phyloP scores from a whole-genome alignment of 495 filamentous ascomycete species.

The Talaromyces thailandensis region DNA sequence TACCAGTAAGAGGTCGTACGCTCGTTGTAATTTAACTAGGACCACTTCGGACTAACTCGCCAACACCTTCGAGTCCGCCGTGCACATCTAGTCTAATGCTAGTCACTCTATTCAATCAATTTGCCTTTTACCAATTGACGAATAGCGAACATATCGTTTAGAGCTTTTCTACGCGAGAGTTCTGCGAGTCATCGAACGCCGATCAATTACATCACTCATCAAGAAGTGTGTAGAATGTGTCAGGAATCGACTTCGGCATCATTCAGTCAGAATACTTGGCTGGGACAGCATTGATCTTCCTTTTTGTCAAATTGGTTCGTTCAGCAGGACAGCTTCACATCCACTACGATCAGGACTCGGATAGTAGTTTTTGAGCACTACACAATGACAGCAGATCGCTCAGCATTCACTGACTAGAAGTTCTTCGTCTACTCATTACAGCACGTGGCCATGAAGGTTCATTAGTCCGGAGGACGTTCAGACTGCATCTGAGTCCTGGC shows the following conservation, averaged over 20 bases:
- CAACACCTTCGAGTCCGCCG: neutral
- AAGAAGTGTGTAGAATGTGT: neutral
- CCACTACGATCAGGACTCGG: neutral
- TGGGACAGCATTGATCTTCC: neutral
- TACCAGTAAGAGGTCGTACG: neutral
- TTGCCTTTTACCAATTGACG: neutral
- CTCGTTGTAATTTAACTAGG: neutral
- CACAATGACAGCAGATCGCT: neutral
- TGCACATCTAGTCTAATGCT: neutral
- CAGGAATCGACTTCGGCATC: neutral
- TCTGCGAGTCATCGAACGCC: neutral
- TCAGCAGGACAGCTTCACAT: neutral
- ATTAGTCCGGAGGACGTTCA: neutral
- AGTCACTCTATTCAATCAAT: neutral
- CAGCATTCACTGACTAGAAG: neutral
- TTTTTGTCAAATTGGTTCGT: neutral
- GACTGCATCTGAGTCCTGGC: neutral
- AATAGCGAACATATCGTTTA: neutral
- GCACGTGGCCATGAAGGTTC: neutral
- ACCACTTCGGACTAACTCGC: neutral
- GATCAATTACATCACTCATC: neutral
- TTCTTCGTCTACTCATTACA: neutral
- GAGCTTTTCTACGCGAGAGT: neutral
- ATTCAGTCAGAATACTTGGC: neutral
- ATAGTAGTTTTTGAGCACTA: neutral